Base-by-base conservation (phyloP, 1,284 basidiomycete genomes). In the Malassezia slooffiae region DNA sequence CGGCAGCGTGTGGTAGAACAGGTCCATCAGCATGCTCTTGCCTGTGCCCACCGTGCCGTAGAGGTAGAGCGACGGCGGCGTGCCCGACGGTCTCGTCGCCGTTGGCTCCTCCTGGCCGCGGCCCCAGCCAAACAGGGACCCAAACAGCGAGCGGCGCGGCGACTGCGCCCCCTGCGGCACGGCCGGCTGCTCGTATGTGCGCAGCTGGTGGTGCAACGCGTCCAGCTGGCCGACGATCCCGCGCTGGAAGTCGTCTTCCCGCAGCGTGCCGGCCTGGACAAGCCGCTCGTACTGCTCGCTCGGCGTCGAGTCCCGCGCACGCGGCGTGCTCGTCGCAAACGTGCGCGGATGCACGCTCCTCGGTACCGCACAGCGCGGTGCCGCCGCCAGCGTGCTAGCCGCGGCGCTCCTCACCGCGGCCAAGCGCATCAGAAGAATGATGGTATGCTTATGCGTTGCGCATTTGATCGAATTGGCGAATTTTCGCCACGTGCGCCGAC, bases 11-110 rank as follows among this genome's bases (percentile, higher is more conserved):
- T 83, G 80, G 74, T 87, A 67, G 72, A 97, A 93, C 15, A 97
- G 75, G 71, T 99, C 93, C 93, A 99, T 99, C 52, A 99, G 80
- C 90, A 97, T 96, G 86, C 76, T 60, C 42, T 75, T 75, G 19
- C 93, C 91, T 4, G 90, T 96, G 1, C 91, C 91, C 43, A 97
- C 93, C 55, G 89, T 85, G 28, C 93, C 93, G 69, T 85, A 89
- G n/a, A 99, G 80, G 71, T 99, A 97, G 19, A 97, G 75, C 10
- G 90, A 87, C 57, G 83, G 83, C 0, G 90, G 91, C 1, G 79
- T 75, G 37, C 77, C 69, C 16, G 75, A 72, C 3, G 76, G 76
- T 9, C 47, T 38, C 11, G 36, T 24, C 5, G 36, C n/a, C 15
- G 36, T 19, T n/a, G n/a, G n/a, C 12, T 45, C 40, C 10, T 52